Evolutionary conservation across 2,329 filamentous ascomycete genomes (phyloP), one percentile per base, ranked within the genome.

Genomic region (Phyllosticta ampelicida): DNA sequence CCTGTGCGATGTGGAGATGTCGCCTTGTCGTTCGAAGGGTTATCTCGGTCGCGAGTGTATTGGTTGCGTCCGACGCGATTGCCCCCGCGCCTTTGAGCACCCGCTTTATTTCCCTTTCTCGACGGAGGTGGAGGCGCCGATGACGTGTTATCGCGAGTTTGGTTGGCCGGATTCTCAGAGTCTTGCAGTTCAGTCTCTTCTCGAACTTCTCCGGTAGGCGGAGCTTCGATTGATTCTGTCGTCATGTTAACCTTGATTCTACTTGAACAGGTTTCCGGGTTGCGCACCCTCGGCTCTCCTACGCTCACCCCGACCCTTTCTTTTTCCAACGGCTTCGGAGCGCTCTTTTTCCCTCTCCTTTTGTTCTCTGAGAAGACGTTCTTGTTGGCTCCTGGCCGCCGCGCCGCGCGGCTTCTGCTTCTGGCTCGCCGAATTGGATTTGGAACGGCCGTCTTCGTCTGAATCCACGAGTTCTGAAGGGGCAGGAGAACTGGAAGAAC

Each of bases 271-370:
- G n/a, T n/a, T 13, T 13, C 29, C n/a, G 16, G n/a, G 18, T 19
- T 9, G 26, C 8, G 28, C 48, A 91, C 90, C 90, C 67, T 96
- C 90, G 63, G 80, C 86, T 70, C 89, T 85, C 65, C 90, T 83
- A 62, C 89, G 82, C 64, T 94, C 90, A 49, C 87, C 85, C 58
- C 90, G 83, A 54, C 86, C 88, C 77, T 92, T 94, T 61, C 90
- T 82, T 70, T 91, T 88, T 64, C 80, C 89, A 21, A 85, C 84
- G 30, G 86, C 85, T 68, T 96, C 91, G 28, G 82, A 80, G 58
- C 86, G 81, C 64, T 86, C 84, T 52, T 82, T 78, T 65, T 95
- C 90, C 56, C 83, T 83, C 63, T 95, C 89, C 65, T 74, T 76
- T 28, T 78, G 57, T 21, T 59, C 76, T 44, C 74, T 72, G 28